Percentiles rank a stretch among this genome's conserved stretches.
phyloP scores from a whole-genome alignment of 2,329 filamentous ascomycete species.

The Davidsoniella neocaledoniae region DNA sequence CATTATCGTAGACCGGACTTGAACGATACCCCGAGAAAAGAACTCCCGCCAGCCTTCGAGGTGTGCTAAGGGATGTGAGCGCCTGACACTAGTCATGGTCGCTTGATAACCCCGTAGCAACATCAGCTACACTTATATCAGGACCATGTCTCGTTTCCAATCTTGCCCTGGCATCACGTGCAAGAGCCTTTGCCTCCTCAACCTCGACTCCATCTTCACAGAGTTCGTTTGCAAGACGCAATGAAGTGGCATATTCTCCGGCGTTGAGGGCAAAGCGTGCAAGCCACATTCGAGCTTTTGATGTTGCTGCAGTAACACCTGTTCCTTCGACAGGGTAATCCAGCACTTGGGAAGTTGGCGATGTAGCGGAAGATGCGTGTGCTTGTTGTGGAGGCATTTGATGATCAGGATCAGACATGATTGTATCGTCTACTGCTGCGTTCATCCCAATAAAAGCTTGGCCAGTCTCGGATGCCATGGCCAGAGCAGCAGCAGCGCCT shows the following conservation, averaged over 20 bases:
- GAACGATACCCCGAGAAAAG: no score
- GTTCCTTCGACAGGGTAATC: slow-evolving; percentile 37
- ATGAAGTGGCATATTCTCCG: slow-evolving; percentile 59
- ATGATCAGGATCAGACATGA: slow-evolving; percentile 16
- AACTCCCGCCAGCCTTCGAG: no score
- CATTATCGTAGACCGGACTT: no score
- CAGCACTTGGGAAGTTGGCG: neutral
- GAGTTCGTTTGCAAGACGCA: slow-evolving; percentile 71
- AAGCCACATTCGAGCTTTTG: slow-evolving; percentile 85
- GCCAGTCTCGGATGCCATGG: slow-evolving; percentile 14
- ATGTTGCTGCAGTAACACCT: slow-evolving; percentile 80
- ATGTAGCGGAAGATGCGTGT: neutral
- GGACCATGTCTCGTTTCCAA: slow-evolving; percentile 30
- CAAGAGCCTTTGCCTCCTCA: slow-evolving; percentile 87
- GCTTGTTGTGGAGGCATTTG: neutral
- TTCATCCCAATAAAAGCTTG: no score
- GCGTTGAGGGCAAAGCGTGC: slow-evolving; percentile 63
- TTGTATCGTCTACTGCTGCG: slow-evolving; percentile 2
- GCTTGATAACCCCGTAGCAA: neutral
- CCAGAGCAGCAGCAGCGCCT: slow-evolving; percentile 27
- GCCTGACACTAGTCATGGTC: neutral
- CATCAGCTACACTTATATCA: neutral
- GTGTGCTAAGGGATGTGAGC: neutral
- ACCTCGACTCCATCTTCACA: slow-evolving; percentile 94
- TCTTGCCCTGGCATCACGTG: slow-evolving; percentile 68